Conservation (phyloP, 495 filamentous ascomycete species). For the Geoglossum glabrum region DNA sequence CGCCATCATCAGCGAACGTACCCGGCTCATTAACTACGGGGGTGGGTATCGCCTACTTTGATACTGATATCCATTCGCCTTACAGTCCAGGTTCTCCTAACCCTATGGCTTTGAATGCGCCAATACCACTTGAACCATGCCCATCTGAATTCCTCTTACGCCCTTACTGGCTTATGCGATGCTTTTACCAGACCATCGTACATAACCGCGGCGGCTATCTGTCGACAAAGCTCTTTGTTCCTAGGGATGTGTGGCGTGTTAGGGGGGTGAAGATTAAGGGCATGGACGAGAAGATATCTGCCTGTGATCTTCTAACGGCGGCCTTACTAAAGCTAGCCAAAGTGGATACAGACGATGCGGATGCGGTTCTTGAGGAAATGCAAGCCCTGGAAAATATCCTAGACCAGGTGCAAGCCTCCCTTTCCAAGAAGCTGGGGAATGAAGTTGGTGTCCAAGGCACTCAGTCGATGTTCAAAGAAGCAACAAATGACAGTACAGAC, state of each 20-base stretch:
- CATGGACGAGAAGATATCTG: slow-evolving; percentile 85
- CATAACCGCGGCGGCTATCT: slow-evolving; percentile 85
- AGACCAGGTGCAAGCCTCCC: slow-evolving; percentile 56
- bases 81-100: slow-evolving; percentile 47
- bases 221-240: slow-evolving; percentile 76
- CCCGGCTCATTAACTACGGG: slow-evolving; percentile 14
- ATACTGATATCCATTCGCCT: slow-evolving; percentile 62
- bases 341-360: slow-evolving; percentile 75
- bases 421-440: slow-evolving; percentile 68
- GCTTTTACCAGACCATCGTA: slow-evolving; percentile 75
- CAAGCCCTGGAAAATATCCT: slow-evolving; percentile 72
- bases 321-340: slow-evolving; percentile 63
- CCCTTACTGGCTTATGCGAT: slow-evolving; percentile 92
- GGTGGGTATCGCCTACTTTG: slow-evolving; percentile 58
- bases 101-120: slow-evolving; percentile 32
- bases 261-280: slow-evolving; percentile 82
- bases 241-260: slow-evolving; percentile 80
- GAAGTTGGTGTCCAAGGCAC: slow-evolving; percentile 71
- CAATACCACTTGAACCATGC: slow-evolving; percentile 73
- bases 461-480: slow-evolving; percentile 46
- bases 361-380: slow-evolving; percentile 88
- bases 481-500: slow-evolving; percentile 21
- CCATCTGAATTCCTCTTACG: slow-evolving; percentile 68
- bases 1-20: slow-evolving; percentile 38
- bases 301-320: slow-evolving; percentile 79